Base-by-base conservation (phyloP, 345 rosid species). In the Arabis alpina region DNA sequence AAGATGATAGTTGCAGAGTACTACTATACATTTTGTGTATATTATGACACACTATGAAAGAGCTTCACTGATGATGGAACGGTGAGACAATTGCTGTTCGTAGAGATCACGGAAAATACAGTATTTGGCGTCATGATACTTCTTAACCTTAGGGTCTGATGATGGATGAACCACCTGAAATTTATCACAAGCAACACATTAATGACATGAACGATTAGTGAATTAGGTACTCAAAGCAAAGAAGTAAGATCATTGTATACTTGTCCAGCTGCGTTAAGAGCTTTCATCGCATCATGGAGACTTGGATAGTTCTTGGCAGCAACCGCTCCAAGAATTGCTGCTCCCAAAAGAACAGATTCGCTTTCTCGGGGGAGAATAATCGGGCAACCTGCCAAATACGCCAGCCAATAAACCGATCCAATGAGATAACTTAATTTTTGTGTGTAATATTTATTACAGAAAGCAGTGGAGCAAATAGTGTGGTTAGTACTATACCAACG, bases 301-400 rank as follows among this genome's bases (percentile, higher is more conserved):
- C 85, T 82, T 36, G 82, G 69, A 50, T 87, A 87, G 73, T 68
- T 83, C 82, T 86, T 93, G 62, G 89, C 82, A 64, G 95, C 95
- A 58, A 91, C 97, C 1, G 89, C 87, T 65, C 98, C 98, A 12
- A 91, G 95, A 79, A 91, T 93, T 14, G 99, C 92, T 75, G 93
- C 96, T 79, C 97, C 97, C 65, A 93, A 72, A 40, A 93, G 96
- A 59, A 87, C 91, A 39, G 96, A 84, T 81, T 89, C 92, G 66
- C 82, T 89, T 82, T 91, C 97, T 54, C 90, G 88, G 1, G 98
- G 98, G 76, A 89, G 97, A 72, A 91, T 75, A 43, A 93, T 85
- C 19, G 92, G 85, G 76, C 87, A 93, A 83, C 97, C 98, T 91
- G 80, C 68, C 80, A 30, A 14, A 51, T 34, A 61, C 37, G 3